A percentile compares a stretch with the other conserved stretches of the same genome.
These are phyloP conservation scores for Rhizomucor pusillus DNA, from an alignment of 371 early-diverging fungal species.

Conservation along the genomic window DNA sequence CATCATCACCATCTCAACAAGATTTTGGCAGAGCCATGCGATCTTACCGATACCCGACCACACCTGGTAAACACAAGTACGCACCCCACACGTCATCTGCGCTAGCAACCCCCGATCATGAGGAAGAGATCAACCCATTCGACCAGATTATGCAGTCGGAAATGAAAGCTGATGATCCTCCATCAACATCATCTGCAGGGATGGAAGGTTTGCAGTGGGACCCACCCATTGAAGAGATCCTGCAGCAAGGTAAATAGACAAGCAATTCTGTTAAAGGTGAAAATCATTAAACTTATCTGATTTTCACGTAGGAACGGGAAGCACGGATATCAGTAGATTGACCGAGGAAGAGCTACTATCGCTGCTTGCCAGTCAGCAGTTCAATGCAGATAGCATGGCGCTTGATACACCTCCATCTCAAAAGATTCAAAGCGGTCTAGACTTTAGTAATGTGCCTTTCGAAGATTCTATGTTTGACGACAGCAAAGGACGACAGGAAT, in stretches of 20 bases:
- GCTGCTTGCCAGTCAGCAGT: neutral
- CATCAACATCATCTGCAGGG: neutral
- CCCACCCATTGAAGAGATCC: conserved; percentile 1
- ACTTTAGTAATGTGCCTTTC: neutral
- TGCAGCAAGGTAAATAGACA: conserved; percentile 12
- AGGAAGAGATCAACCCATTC: conserved; percentile 23
- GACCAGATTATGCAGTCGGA: conserved; percentile 8
- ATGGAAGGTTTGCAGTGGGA: conserved; percentile 11
- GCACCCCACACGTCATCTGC: conserved; percentile 26
- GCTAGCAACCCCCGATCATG: conserved; percentile 26
- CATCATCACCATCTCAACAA: conserved; percentile 11
- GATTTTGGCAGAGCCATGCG: conserved; percentile 1
- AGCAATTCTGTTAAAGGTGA: neutral
- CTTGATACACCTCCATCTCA: neutral
- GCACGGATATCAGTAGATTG: neutral
- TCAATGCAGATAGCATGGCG: neutral
- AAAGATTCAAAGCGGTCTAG: neutral
- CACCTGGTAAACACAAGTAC: conserved; percentile 12
- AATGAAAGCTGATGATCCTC: neutral
- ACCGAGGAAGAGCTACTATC: neutral
- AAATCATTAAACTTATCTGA: neutral
- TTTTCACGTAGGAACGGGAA: neutral
- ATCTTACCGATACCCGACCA: conserved; percentile 2
- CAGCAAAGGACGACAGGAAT: neutral
- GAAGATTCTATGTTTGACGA: neutral